Percentiles rank a stretch among this genome's conserved stretches.
Conservation (phyloP, 768 basidiomycete genomes). For the Tricholoma matsutake region DNA sequence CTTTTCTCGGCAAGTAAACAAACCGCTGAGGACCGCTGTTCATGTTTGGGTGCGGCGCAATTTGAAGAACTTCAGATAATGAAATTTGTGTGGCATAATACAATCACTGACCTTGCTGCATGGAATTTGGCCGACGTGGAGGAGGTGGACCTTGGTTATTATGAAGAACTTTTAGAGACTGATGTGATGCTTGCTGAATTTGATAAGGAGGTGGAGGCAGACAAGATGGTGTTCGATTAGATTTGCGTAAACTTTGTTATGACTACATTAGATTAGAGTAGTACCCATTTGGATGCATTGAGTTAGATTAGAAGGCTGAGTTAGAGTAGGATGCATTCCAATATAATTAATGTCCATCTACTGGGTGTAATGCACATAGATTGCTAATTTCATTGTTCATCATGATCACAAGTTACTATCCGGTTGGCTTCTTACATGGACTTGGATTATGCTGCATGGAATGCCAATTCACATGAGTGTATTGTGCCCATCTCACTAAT, state of each 20-base stretch:
- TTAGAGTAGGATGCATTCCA: neutral
- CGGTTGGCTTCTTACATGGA: neutral
- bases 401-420: neutral
- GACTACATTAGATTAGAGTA: neutral
- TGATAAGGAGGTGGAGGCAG: neutral
- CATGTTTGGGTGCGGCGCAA: neutral
- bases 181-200: neutral
- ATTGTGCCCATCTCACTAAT: too few species aligned
- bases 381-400: neutral
- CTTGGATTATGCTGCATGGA: too few species aligned
- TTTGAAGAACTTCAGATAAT: slow-evolving; percentile 1
- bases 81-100: neutral
- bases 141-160: slow-evolving; percentile 6
- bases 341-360: neutral
- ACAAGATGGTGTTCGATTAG: neutral
- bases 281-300: neutral
- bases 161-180: neutral
- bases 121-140: slow-evolving; percentile 1
- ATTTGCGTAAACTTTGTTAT: neutral
- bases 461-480: too few species aligned
- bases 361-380: neutral
- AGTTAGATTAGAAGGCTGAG: neutral
- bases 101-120: slow-evolving; percentile 47
- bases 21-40: too few species aligned
- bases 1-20: slow-evolving; percentile 11